Percentiles rank a stretch among this genome's conserved stretches.
phyloP scores from a whole-genome alignment of 257 asterid genomes.

The Primulina eburnea region DNA sequence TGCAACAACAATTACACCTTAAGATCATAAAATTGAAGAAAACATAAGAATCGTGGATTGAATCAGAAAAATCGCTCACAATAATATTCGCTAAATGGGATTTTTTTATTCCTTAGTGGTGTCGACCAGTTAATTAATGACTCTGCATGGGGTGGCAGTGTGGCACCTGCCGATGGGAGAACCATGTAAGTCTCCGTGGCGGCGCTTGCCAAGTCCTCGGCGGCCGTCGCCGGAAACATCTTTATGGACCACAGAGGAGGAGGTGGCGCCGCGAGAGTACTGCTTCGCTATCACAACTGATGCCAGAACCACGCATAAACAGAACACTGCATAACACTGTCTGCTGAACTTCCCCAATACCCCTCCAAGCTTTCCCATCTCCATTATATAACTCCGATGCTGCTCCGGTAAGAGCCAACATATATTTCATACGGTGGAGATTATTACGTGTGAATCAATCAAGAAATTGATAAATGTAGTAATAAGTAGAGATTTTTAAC shows the following conservation, averaged over 20 bases:
- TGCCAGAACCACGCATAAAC: constrained; percentile 42
- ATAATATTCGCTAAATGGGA: too few species aligned
- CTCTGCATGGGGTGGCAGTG: background rate
- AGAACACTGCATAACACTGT: constrained; percentile 45
- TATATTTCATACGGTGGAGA: too few species aligned
- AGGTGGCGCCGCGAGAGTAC: background rate
- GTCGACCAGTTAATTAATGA: background rate
- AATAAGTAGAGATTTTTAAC: too few species aligned
- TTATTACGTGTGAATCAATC: too few species aligned
- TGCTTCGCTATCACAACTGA: constrained; percentile 31
- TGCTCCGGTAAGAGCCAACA: too few species aligned
- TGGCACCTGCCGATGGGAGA: background rate
- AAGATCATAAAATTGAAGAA: too few species aligned
- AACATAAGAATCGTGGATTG: too few species aligned
- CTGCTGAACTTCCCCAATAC: constrained; percentile 37
- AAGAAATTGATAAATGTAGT: too few species aligned
- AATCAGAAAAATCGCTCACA: too few species aligned
- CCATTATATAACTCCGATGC: background rate
- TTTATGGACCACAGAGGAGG: background rate
- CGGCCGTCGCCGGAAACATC: constrained; percentile 5
- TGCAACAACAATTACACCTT: too few species aligned
- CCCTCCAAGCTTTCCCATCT: constrained; percentile 30
- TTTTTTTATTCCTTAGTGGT: too few species aligned
- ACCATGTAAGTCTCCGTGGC: background rate
- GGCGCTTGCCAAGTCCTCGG: constrained; percentile 11